Percentiles rank a stretch among this genome's conserved stretches.
Evolutionary conservation across 78 protist genomes (phyloP).

Genomic region (Dictyostelium firmibasis): DNA sequence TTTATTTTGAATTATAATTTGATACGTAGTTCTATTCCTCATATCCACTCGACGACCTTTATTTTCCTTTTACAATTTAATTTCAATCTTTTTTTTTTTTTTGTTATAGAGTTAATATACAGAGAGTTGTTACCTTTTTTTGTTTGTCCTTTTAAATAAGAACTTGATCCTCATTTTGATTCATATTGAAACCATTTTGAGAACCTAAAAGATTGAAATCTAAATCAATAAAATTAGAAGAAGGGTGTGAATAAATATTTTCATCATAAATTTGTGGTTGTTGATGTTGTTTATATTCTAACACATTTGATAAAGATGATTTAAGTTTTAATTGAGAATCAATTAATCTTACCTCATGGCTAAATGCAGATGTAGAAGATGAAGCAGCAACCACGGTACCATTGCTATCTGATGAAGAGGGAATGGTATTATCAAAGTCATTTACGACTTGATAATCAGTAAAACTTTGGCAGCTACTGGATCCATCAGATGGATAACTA

Average conservation of each 20-base stretch:
- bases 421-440: not conserved
- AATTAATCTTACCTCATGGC: not conserved
- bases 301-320: not conserved
- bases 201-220: conserved; percentile 8
- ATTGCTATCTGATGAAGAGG: not conserved
- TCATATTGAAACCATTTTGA: not conserved
- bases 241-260: conserved; percentile 11
- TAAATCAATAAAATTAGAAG: conserved; percentile 1
- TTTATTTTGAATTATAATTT: not conserved
- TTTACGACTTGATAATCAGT: not conserved
- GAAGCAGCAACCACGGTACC: not conserved
- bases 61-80: not conserved
- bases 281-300: not conserved
- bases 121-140: not conserved
- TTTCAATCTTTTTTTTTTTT: not conserved
- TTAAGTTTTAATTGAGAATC: not conserved
- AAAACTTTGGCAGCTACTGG: not conserved
- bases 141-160: not conserved
- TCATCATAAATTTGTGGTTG: not conserved
- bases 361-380: not conserved
- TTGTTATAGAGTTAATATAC: not conserved
- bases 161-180: not conserved
- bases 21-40: not conserved
- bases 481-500: conserved; percentile 12
- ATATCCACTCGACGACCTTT: not conserved